Evolutionary conservation across 1,284 basidiomycete species (phyloP).

Genomic region (Sanghuangporus sanghuang): DNA sequence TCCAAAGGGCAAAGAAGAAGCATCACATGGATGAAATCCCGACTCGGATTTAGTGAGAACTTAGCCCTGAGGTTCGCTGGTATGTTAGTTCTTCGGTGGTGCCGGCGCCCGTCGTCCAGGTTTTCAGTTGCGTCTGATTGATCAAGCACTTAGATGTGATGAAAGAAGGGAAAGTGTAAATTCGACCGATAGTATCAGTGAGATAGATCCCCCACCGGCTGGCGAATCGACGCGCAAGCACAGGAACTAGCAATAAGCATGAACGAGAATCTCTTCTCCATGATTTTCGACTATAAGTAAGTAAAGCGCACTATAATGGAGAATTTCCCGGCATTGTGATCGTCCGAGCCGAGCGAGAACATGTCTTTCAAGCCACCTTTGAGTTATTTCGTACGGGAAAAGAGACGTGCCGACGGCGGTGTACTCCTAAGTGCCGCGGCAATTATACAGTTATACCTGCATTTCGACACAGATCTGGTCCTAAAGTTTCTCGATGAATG

Average conservation of each 20-base stretch:
- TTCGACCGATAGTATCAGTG: neutral
- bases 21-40: too few relatives aligned
- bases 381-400: too few relatives aligned
- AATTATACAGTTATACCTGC: neutral
- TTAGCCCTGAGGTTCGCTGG: too few relatives aligned
- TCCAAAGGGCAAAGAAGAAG: too few relatives aligned
- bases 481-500: neutral
- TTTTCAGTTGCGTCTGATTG: neutral
- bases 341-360: neutral
- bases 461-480: neutral
- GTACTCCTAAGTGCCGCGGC: neutral
- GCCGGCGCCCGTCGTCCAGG: neutral
- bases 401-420: too few relatives aligned
- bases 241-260: too few relatives aligned
- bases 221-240: too few relatives aligned
- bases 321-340: neutral
- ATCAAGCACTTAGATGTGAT: neutral
- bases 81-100: neutral
- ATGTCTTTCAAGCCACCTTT: neutral
- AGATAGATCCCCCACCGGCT: too few relatives aligned
- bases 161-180: neutral
- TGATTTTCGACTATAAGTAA: neutral
- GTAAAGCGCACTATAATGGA: neutral
- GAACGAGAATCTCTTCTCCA: too few relatives aligned
- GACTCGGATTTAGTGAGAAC: too few relatives aligned